Percentiles rank a stretch among this genome's conserved stretches.
phyloP scores from a whole-genome alignment of 306 rosid species.

The Lathyrus oleraceus region DNA sequence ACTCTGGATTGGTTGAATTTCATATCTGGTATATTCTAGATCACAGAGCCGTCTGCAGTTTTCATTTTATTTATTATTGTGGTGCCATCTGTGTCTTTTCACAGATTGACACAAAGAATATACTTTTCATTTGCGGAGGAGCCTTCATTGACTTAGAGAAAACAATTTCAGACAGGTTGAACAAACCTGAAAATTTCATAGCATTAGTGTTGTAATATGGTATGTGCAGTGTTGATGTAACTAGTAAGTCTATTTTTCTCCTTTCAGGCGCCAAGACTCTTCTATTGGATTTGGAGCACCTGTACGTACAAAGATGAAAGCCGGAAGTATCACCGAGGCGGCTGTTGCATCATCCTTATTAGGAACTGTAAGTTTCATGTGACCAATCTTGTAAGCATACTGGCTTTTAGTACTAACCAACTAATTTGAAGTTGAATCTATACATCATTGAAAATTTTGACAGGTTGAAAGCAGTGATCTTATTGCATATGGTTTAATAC shows the following conservation, averaged over 20 bases:
- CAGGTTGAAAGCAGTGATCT: constrained; percentile 99
- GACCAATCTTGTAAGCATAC: constrained; percentile 26
- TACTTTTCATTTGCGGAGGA: constrained; percentile 97
- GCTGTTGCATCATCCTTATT: constrained; percentile 77
- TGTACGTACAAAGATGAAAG: constrained; percentile 86
- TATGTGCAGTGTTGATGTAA: constrained; percentile 2
- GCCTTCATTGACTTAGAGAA: constrained; percentile 96
- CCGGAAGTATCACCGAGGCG: constrained; percentile 82
- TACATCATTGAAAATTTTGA: constrained; percentile 32
- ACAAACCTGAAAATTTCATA: constrained; percentile 28
- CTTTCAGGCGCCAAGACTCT: constrained; percentile 84
- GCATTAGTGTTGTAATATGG: constrained; percentile 9
- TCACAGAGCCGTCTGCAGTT: constrained; percentile 8
- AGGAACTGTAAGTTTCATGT: constrained; percentile 65
- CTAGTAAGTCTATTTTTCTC: constrained; percentile 27
- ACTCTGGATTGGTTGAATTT: constrained; percentile 21
- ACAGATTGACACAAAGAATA: constrained; percentile 96
- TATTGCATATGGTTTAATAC: constrained; percentile 87
- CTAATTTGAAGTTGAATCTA: constrained; percentile 31
- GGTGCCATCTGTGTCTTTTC: constrained; percentile 33
- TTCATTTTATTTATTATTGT: constrained; percentile 18
- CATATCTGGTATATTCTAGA: constrained; percentile 23
- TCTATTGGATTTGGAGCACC: constrained; percentile 99
- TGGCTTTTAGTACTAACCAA: constrained; percentile 7
- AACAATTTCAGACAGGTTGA: constrained; percentile 96